Conservation (phyloP, 2,329 filamentous ascomycete genomes). For the Bipolaris sorokiniana region DNA sequence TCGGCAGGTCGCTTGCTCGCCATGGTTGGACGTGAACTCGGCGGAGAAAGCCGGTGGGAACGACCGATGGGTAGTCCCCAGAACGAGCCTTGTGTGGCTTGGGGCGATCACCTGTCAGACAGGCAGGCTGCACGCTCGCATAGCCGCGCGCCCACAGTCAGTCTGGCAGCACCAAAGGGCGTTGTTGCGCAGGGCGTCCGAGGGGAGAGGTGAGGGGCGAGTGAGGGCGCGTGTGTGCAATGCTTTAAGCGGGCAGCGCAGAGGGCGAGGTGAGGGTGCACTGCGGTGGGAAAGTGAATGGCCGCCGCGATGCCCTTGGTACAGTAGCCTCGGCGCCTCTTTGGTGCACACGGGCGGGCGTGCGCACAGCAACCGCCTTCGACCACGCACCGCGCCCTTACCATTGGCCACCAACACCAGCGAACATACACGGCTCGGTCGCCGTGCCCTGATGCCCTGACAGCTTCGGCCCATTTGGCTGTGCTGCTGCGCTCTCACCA, state of each 20-base stretch:
- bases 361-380: too few species aligned
- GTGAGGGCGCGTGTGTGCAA: slow-evolving; percentile 5
- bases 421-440: slow-evolving; percentile 18
- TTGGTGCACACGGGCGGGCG: too few species aligned
- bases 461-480: slow-evolving; percentile 20
- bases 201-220: neutral
- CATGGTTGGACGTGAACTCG: slow-evolving; percentile 27
- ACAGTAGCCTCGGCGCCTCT: slow-evolving; percentile 19
- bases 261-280: slow-evolving; percentile 2
- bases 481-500: slow-evolving; percentile 15
- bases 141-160: slow-evolving; percentile 9
- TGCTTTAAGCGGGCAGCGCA: neutral
- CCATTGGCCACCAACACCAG: slow-evolving; percentile 17
- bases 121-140: slow-evolving; percentile 8
- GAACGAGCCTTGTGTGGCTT: slow-evolving; percentile 22
- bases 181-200: neutral
- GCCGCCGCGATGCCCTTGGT: slow-evolving; percentile 5
- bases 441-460: slow-evolving; percentile 28
- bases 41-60: slow-evolving; percentile 15
- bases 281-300: slow-evolving; percentile 11
- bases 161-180: neutral
- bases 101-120: slow-evolving; percentile 19
- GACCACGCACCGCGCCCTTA: neutral
- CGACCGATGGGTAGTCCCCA: slow-evolving; percentile 15
- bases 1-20: slow-evolving; percentile 35